Evolutionary conservation across 176 grass and related monocot genomes (phyloP).

Genomic region (Cenchrus fungigraminus): DNA sequence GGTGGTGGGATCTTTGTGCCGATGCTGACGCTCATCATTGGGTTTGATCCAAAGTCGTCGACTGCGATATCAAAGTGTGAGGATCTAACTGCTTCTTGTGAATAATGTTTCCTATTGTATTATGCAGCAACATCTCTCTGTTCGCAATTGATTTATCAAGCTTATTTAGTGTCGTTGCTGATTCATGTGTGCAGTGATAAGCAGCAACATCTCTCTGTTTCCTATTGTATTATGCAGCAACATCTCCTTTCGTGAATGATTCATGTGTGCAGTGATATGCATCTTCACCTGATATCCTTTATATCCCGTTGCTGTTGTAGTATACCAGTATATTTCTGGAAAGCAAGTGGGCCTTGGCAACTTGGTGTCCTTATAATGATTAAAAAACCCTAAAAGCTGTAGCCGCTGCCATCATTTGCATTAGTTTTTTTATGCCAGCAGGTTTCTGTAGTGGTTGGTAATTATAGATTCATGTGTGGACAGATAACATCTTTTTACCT

Average conservation of each 20-base stretch:
- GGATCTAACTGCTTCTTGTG: constrained; percentile 18
- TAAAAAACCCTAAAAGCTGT: constrained; percentile 9
- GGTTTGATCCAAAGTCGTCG: constrained; percentile 79
- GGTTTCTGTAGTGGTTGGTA: constrained; percentile 14
- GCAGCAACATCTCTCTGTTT: not conserved
- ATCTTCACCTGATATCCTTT: not conserved
- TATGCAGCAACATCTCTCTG: not conserved
- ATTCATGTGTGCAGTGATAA: constrained; percentile 29
- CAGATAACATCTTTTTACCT: constrained; percentile 9
- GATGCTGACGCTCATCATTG: constrained; percentile 81
- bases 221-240: constrained; percentile 6
- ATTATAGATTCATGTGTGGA: constrained; percentile 36
- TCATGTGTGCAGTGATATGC: constrained; percentile 5
- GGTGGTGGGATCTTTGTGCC: constrained; percentile 85
- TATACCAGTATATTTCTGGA: not conserved
- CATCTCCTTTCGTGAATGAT: constrained; percentile 18
- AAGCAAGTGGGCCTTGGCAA: constrained; percentile 16
- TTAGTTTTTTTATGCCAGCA: not conserved
- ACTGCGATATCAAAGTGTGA: constrained; percentile 86
- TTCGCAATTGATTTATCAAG: not conserved
- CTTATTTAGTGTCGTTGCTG: constrained; percentile 5
- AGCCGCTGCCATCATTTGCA: constrained; percentile 7
- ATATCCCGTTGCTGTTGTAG: constrained; percentile 36
- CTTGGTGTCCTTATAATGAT: not conserved
- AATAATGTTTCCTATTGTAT: not conserved